Conservation (phyloP, 768 basidiomycete genomes). For the Lactifluus subvellereus region DNA sequence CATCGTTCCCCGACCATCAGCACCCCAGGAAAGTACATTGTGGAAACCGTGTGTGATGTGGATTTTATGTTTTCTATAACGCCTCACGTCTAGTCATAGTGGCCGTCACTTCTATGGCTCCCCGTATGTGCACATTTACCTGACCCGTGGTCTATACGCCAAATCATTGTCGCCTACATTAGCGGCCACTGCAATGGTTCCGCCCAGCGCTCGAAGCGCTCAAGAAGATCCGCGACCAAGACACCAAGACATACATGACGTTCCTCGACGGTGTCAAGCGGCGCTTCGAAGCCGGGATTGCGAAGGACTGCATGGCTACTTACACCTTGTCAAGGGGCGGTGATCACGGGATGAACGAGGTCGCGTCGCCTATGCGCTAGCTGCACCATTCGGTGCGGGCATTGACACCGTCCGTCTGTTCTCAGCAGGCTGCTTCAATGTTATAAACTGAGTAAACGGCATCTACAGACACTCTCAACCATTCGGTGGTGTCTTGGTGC, state of each 20-base stretch:
- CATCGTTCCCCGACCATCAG: not conserved
- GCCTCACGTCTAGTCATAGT: not conserved
- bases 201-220: not conserved
- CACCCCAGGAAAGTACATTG: constrained; percentile 6
- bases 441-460: not conserved
- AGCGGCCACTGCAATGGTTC: constrained; percentile 20
- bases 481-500: constrained; percentile 6
- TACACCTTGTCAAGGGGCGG: constrained; percentile 3
- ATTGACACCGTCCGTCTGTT: constrained; percentile 13
- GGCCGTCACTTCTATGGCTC: constrained; percentile 14
- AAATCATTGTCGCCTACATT: not conserved
- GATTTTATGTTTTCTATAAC: not conserved
- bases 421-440: no score
- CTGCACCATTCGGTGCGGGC: constrained; percentile 17
- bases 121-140: constrained; percentile 1
- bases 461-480: constrained; percentile 7
- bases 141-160: not conserved
- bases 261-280: constrained; percentile 3
- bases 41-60: constrained; percentile 2
- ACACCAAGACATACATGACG: not conserved
- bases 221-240: not conserved
- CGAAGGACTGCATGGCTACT: constrained; percentile 13
- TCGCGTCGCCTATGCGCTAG: constrained; percentile 11
- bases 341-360: constrained; percentile 2
- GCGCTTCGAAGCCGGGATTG: not conserved